These are phyloP conservation scores for Adansonia digitata DNA, from an alignment of 345 rosid species.

Conservation along the genomic window DNA sequence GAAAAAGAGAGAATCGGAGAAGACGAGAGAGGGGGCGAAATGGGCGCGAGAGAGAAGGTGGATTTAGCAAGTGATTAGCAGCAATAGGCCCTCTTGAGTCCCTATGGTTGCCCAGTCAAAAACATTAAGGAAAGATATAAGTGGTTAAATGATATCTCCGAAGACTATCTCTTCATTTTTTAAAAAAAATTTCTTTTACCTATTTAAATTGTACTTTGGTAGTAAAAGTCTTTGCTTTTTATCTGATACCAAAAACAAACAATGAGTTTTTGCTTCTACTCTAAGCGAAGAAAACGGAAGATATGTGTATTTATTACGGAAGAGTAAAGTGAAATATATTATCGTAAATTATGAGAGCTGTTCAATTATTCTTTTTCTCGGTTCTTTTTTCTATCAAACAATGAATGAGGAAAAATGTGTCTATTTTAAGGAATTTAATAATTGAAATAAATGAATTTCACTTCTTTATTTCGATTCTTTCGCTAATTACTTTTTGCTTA, in stretches of 20 bases:
- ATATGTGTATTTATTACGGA: no score
- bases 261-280: no score
- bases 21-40: constrained; percentile 42
- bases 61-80: constrained; percentile 17
- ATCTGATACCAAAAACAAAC: not conserved
- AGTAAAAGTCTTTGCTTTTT: not conserved
- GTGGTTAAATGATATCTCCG: not conserved
- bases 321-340: no score
- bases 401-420: no score
- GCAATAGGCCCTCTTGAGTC: not conserved
- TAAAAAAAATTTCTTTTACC: not conserved
- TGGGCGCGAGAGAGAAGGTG: constrained; percentile 47
- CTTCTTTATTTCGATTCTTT: no score
- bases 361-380: no score
- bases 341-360: no score
- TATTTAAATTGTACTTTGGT: not conserved
- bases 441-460: no score
- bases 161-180: not conserved
- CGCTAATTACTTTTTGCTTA: no score
- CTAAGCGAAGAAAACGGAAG: no score
- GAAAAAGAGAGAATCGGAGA: constrained; percentile 39
- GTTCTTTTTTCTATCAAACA: no score
- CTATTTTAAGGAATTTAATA: no score
- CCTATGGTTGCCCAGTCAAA: constrained; percentile 4
- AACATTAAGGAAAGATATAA: not conserved